Percentiles rank a stretch among this genome's conserved stretches.
Conservation (phyloP, 2,329 filamentous ascomycete genomes). For the Aspergillus pseudotamarii region DNA sequence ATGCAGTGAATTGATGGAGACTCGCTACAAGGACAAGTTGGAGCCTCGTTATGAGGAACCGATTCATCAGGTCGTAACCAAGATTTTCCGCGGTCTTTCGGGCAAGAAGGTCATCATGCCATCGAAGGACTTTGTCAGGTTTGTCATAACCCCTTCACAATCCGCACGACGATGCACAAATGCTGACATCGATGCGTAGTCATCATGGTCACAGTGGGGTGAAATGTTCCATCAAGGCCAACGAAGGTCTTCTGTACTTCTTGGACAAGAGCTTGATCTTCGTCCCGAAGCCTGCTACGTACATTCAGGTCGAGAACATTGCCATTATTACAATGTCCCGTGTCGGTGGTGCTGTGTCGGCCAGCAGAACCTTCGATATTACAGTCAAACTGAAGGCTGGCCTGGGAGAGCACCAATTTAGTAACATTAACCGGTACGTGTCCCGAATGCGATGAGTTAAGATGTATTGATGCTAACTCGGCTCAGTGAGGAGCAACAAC, state of each 20-base stretch:
- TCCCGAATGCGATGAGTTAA: background rate
- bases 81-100: conserved; percentile 91
- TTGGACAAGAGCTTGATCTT: conserved; percentile 99
- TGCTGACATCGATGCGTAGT: conserved; percentile 37
- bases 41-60: conserved; percentile 90
- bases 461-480: conserved; percentile 24
- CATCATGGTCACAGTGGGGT: conserved; percentile 94
- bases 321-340: conserved; percentile 92
- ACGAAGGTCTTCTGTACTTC: conserved; percentile 95
- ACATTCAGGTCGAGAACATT: conserved; percentile 93
- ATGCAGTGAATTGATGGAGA: conserved; percentile 69
- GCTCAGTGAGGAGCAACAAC: conserved; percentile 81
- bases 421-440: conserved; percentile 86
- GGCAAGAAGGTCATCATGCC: conserved; percentile 95
- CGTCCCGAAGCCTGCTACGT: conserved; percentile 95
- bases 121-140: conserved; percentile 89
- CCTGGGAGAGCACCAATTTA: conserved; percentile 90
- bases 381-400: conserved; percentile 87
- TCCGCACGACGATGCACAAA: no score
- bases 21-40: conserved; percentile 87
- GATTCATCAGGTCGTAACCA: conserved; percentile 88
- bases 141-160: conserved; percentile 12
- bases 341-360: conserved; percentile 89
- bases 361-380: conserved; percentile 95
- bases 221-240: conserved; percentile 99